These are phyloP conservation scores for Mucor velutinosus DNA, from an alignment of 371 early-diverging fungal species.

Conservation along the genomic window DNA sequence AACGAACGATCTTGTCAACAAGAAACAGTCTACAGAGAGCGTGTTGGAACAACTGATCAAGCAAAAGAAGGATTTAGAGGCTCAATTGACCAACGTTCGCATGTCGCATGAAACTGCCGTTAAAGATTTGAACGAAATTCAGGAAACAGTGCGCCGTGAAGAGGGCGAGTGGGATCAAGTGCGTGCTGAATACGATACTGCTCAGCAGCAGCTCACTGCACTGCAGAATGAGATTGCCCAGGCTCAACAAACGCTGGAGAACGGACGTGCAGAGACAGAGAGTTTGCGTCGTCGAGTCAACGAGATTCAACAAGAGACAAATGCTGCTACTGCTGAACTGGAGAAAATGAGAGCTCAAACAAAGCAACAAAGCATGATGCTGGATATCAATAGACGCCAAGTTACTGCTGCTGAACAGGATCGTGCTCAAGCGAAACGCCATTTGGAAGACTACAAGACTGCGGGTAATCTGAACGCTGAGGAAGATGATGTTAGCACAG, in stretches of 20 bases:
- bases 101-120: conserved; percentile 35
- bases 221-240: conserved; percentile 36
- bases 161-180: conserved; percentile 38
- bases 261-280: conserved; percentile 44
- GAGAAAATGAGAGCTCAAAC: conserved; percentile 34
- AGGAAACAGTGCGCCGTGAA: conserved; percentile 33
- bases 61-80: conserved; percentile 41
- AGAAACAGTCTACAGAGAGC: conserved; percentile 30
- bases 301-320: conserved; percentile 48
- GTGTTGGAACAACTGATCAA: conserved; percentile 31
- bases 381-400: conserved; percentile 52
- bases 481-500: neutral
- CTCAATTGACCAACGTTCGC: conserved; percentile 30
- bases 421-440: conserved; percentile 37
- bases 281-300: conserved; percentile 31
- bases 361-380: conserved; percentile 51
- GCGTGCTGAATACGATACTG: conserved; percentile 34
- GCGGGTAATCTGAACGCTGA: conserved; percentile 25
- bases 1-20: conserved; percentile 18
- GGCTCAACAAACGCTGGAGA: conserved; percentile 32
- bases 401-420: conserved; percentile 55
- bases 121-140: conserved; percentile 39
- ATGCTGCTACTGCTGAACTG: conserved; percentile 22
- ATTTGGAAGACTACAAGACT: conserved; percentile 40
- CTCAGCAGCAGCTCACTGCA: conserved; percentile 28